These are phyloP conservation scores for Rutstroemia sp. DNA, from an alignment of 2,329 filamentous ascomycete genomes.

Conservation along the genomic window DNA sequence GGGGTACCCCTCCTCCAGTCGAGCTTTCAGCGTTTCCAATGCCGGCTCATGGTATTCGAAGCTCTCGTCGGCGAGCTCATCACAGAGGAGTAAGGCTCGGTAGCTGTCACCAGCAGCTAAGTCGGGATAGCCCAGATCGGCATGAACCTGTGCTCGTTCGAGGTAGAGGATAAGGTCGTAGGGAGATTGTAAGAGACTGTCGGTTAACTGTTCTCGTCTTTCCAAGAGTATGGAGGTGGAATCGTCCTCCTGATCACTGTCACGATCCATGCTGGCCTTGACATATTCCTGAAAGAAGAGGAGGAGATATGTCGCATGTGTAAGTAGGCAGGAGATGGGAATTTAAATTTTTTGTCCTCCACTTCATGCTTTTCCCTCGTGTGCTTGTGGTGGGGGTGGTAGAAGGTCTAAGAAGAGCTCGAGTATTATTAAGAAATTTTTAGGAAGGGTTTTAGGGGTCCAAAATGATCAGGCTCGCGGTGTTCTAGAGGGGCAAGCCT, in stretches of 20 bases:
- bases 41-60: slow-evolving; percentile 77
- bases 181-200: slow-evolving; percentile 42
- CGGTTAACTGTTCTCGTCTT: slow-evolving; percentile 50
- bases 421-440: neutral
- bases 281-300: slow-evolving; percentile 3
- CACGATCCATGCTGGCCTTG: slow-evolving; percentile 11
- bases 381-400: neutral
- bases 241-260: slow-evolving; percentile 21
- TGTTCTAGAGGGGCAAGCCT: neutral
- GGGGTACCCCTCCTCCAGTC: slow-evolving; percentile 28
- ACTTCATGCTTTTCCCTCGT: neutral
- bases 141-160: slow-evolving; percentile 64
- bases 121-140: slow-evolving; percentile 76
- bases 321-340: neutral
- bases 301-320: neutral
- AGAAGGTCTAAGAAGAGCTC: neutral
- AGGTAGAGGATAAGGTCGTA: slow-evolving; percentile 60
- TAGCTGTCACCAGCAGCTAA: slow-evolving; percentile 87
- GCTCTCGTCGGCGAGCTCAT: slow-evolving; percentile 69
- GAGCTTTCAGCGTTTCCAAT: slow-evolving; percentile 32
- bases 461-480: neutral
- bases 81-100: slow-evolving; percentile 76
- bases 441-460: neutral
- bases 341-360: neutral
- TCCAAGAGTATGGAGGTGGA: slow-evolving; percentile 36